Conservation (phyloP, 2,329 filamentous ascomycete genomes). For the Elsinoe fawcettii region DNA sequence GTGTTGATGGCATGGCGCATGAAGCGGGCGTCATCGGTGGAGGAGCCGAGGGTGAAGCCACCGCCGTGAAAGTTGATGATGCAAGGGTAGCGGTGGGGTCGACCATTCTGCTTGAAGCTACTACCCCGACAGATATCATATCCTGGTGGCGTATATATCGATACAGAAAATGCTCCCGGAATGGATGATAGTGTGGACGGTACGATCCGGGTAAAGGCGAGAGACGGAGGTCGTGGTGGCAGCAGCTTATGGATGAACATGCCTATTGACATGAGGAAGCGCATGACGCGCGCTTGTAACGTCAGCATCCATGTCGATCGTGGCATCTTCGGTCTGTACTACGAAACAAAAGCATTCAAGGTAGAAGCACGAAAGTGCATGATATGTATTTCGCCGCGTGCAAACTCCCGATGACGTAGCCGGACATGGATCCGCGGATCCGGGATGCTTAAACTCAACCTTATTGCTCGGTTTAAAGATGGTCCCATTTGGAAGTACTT, state of each 20-base stretch:
- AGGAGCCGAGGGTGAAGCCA: conserved; percentile 53
- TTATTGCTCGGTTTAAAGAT: too few species aligned
- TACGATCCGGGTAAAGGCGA: conserved; percentile 52
- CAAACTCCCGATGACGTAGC: not conserved
- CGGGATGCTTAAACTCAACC: not conserved
- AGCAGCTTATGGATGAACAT: conserved; percentile 61
- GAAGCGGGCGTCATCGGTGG: conserved; percentile 56
- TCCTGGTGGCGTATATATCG: conserved; percentile 54
- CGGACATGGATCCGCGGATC: not conserved
- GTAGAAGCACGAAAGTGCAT: not conserved
- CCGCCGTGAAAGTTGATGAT: conserved; percentile 59
- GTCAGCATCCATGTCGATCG: conserved; percentile 50
- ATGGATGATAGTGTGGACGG: conserved; percentile 41
- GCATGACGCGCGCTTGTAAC: conserved; percentile 58
- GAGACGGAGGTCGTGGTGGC: conserved; percentile 51
- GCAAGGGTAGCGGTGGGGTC: conserved; percentile 41
- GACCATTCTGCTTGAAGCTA: conserved; percentile 20
- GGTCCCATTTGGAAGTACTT: too few species aligned
- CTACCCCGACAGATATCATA: conserved; percentile 38
- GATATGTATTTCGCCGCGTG: not conserved
- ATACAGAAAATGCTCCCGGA: conserved; percentile 44
- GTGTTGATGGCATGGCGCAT: conserved; percentile 48
- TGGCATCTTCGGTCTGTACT: not conserved
- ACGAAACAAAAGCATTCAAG: not conserved
- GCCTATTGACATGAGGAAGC: conserved; percentile 59